phyloP scores from a whole-genome alignment of 2,329 filamentous ascomycete species.

The Boeremia lycopersici region DNA sequence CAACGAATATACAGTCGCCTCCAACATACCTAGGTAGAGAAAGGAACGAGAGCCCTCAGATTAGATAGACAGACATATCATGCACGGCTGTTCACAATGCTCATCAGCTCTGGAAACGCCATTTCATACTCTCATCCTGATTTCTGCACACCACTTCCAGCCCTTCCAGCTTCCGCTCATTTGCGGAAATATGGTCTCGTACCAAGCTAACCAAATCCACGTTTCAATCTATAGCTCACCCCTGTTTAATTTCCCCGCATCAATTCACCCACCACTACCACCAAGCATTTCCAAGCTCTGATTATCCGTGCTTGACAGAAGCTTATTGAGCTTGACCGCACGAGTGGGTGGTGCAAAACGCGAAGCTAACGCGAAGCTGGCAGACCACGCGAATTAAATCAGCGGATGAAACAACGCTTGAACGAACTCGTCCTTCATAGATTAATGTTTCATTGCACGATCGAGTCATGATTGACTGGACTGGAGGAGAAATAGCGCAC shows the following conservation, averaged over 20 bases:
- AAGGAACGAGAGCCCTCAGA: no score
- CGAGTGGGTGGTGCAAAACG: neutral
- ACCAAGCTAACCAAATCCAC: neutral
- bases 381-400: neutral
- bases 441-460: neutral
- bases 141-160: no score
- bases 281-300: neutral
- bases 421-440: neutral
- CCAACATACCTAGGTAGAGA: no score
- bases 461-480: neutral
- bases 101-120: no score
- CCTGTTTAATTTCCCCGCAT: neutral
- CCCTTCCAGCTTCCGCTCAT: no score
- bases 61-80: no score
- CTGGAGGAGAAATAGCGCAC: constrained; percentile 1
- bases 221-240: neutral
- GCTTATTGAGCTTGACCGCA: neutral
- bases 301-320: neutral
- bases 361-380: neutral
- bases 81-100: no score
- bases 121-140: no score
- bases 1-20: no score
- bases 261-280: neutral
- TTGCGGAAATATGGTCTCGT: neutral
- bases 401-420: neutral